These are phyloP conservation scores for Candida pseudocylindracea DNA, from an alignment of 1,139 yeast species.

Conservation along the genomic window DNA sequence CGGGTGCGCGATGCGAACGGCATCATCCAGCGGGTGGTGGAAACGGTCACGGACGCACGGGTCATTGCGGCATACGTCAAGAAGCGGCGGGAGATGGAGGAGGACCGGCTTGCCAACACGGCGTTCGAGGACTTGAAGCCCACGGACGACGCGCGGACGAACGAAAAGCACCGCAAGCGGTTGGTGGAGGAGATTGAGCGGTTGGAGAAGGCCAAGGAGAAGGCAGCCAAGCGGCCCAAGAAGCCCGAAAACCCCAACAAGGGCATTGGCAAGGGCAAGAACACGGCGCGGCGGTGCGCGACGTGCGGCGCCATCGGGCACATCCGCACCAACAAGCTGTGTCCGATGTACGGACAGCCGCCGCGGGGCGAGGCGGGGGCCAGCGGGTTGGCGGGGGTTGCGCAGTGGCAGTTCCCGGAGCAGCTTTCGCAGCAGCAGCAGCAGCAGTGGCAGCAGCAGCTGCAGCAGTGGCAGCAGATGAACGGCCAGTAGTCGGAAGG, in stretches of 20 bases:
- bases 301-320: conserved; percentile 94
- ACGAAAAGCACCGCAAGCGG: conserved; percentile 54
- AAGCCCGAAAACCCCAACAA: conserved; percentile 28
- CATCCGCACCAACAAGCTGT: conserved; percentile 70
- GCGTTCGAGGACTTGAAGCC: conserved; percentile 52
- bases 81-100: conserved; percentile 60
- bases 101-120: conserved; percentile 27
- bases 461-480: too few relatives aligned
- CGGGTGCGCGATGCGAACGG: conserved; percentile 73
- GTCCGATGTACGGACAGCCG: conserved; percentile 47
- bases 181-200: conserved; percentile 73
- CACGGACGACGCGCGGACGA: conserved; percentile 71
- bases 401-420: too few relatives aligned
- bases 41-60: conserved; percentile 63
- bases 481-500: too few relatives aligned
- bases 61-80: conserved; percentile 72
- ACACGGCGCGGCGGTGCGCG: conserved; percentile 72
- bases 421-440: too few relatives aligned
- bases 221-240: too few relatives aligned
- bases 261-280: conserved; percentile 55
- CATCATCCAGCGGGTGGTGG: conserved; percentile 62
- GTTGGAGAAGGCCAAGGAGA: conserved; percentile 20
- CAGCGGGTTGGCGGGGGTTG: too few relatives aligned
- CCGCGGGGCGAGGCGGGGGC: too few relatives aligned
- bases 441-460: too few relatives aligned